These are phyloP conservation scores for Salvia miltiorrhiza DNA, from an alignment of 257 asterid genomes.

Conservation along the genomic window DNA sequence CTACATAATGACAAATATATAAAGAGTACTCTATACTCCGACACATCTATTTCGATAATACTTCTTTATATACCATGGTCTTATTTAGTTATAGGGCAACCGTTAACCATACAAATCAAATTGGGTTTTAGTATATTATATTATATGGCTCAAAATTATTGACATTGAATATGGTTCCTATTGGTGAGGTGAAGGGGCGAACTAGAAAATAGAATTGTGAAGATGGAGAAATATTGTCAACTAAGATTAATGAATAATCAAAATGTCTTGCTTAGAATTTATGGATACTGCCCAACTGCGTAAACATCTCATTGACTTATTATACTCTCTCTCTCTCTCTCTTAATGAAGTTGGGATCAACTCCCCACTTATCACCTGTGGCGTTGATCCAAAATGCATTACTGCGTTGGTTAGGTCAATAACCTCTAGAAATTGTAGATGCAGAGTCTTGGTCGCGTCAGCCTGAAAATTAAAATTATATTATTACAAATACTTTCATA, in stretches of 20 bases:
- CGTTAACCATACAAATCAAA: too few species aligned
- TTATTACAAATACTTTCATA: neutral
- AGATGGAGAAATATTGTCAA: conserved; percentile 19
- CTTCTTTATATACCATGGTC: too few species aligned
- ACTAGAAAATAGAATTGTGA: neutral
- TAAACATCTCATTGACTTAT: conserved; percentile 15
- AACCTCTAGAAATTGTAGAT: neutral
- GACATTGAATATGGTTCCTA: neutral
- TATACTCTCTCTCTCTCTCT: too few species aligned
- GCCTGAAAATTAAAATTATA: neutral
- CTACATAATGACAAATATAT: too few species aligned
- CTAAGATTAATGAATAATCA: conserved; percentile 7
- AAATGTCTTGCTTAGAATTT: conserved; percentile 10
- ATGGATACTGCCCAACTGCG: conserved; percentile 15
- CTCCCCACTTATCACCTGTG: neutral
- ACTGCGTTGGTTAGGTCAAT: neutral
- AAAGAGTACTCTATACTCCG: too few species aligned
- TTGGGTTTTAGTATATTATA: too few species aligned
- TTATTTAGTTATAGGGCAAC: too few species aligned
- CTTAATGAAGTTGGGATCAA: neutral
- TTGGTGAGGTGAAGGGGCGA: neutral
- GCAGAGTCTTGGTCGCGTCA: too few species aligned
- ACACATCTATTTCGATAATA: too few species aligned
- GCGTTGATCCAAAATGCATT: neutral
- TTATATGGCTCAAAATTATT: neutral